phyloP scores from a whole-genome alignment of 164 flowering plant species.

The grape (Vitis vinifera) region ASM3070453v1 NC_081813.1:2369001-2369500 shows the following conservation, averaged over 20 bases:
- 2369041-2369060: neutral
- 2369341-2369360: neutral
- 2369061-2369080: neutral
- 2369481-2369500: conserved; percentile 83
- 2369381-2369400: neutral
- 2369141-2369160: neutral
- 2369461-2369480: conserved; percentile 84
- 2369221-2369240: conserved; percentile 23
- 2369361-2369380: neutral
- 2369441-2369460: conserved; percentile 43
- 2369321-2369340: conserved; percentile 78
- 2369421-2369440: neutral
- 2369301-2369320: conserved; percentile 86
- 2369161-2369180: no score
- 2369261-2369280: conserved; percentile 72
- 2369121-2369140: neutral
- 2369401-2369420: neutral
- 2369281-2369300: conserved; percentile 75
- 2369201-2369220: conserved; percentile 15
- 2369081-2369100: no score
- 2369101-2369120: no score
- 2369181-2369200: neutral
- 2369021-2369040: neutral
- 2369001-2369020: no score
- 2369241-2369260: conserved; percentile 68